phyloP scores from a whole-genome alignment of 2,329 filamentous ascomycete species.

The Ophiostoma sp. region DNA sequence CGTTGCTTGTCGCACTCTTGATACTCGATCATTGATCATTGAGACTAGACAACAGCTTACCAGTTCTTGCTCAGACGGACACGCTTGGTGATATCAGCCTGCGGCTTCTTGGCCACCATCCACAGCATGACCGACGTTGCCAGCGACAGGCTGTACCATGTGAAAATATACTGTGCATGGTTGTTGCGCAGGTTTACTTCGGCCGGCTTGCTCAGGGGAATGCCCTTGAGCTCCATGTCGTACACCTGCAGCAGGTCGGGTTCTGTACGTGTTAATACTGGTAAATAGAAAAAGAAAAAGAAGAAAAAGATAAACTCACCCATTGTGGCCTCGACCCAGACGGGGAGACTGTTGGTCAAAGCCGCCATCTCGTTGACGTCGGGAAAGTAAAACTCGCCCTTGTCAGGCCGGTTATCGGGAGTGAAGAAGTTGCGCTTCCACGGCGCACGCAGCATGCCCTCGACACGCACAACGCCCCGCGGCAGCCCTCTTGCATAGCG shows the following conservation, averaged over 20 bases:
- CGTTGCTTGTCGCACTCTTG: not conserved
- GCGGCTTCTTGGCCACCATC: constrained; percentile 87
- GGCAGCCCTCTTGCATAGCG: constrained; percentile 62
- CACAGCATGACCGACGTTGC: constrained; percentile 94
- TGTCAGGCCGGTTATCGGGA: constrained; percentile 77
- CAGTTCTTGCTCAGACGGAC: constrained; percentile 72
- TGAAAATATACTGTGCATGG: constrained; percentile 97
- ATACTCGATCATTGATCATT: not conserved
- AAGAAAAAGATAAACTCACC: constrained; percentile 48
- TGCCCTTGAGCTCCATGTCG: constrained; percentile 70
- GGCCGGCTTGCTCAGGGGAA: constrained; percentile 80
- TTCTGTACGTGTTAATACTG: constrained; percentile 44
- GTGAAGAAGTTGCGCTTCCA: constrained; percentile 99
- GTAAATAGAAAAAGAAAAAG: not conserved
- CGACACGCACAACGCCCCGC: constrained; percentile 65
- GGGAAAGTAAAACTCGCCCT: constrained; percentile 88
- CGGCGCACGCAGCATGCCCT: constrained; percentile 80
- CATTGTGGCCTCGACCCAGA: constrained; percentile 97
- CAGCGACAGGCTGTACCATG: constrained; percentile 82
- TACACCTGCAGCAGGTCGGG: constrained; percentile 72
- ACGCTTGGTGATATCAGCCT: constrained; percentile 64
- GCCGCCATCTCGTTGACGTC: constrained; percentile 88
- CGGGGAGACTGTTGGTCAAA: constrained; percentile 72
- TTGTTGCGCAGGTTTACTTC: constrained; percentile 95
- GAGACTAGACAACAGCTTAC: constrained; percentile 40